These are phyloP conservation scores for Pleurotus cornucopiae DNA, from an alignment of 768 basidiomycete species.

Conservation along the genomic window DNA sequence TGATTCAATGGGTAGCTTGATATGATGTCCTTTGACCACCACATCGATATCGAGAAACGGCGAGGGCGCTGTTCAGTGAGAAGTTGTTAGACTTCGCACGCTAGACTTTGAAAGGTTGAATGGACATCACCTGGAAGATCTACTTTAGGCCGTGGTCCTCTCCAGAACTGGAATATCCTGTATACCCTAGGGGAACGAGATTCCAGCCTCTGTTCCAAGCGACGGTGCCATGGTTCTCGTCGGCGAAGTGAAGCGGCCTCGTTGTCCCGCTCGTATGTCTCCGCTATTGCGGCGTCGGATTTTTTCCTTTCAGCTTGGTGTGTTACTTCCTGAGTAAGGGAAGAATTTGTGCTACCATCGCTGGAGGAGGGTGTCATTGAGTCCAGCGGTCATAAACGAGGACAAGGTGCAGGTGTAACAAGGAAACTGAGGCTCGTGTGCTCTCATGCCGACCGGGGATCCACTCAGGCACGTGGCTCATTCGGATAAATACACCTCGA, in stretches of 20 bases:
- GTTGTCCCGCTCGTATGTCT: slow-evolving; percentile 2
- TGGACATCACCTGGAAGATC: slow-evolving; percentile 41
- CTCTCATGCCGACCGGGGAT: too few relatives aligned
- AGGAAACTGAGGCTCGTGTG: too few relatives aligned
- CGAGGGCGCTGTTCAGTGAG: slow-evolving; percentile 36
- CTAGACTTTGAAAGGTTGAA: not conserved
- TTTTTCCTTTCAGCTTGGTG: not conserved
- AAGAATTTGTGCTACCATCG: slow-evolving; percentile 1
- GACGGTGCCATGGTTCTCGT: slow-evolving; percentile 16
- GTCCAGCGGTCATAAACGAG: not conserved
- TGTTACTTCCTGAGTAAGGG: not conserved
- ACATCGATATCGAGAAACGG: slow-evolving; percentile 54
- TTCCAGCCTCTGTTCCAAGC: slow-evolving; percentile 14
- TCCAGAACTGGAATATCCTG: slow-evolving; percentile 31
- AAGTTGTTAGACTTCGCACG: slow-evolving; percentile 1
- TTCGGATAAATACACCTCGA: too few relatives aligned
- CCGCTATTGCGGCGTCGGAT: not conserved
- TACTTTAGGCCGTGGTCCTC: slow-evolving; percentile 59
- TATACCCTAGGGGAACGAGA: slow-evolving; percentile 15
- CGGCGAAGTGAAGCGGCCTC: slow-evolving; percentile 14
- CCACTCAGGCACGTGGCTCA: too few relatives aligned
- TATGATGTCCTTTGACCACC: slow-evolving; percentile 26
- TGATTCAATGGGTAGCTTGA: slow-evolving; percentile 52
- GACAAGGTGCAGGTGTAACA: not conserved
- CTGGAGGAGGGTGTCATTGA: slow-evolving; percentile 1